Evolutionary conservation across 176 grass and related monocot genomes (phyloP).

Genomic region (Eleusine coracana): DNA sequence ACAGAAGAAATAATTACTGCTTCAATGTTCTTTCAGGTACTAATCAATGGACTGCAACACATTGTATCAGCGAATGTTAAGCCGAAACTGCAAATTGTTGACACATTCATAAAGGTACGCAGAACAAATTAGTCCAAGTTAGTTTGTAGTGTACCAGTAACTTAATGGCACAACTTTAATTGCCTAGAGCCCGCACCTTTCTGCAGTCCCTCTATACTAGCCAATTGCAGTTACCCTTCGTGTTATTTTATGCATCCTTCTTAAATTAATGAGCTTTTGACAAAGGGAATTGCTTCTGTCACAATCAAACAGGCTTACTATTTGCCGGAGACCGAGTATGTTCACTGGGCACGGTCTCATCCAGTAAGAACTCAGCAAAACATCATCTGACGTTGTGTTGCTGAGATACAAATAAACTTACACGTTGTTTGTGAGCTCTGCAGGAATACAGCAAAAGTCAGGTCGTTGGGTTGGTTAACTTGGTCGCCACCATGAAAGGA

Average conservation of each 20-base stretch:
- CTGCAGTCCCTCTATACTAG: background rate
- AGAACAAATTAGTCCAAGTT: background rate
- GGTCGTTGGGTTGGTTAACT: slow-evolving; percentile 81
- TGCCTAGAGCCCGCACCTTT: background rate
- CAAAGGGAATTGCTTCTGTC: slow-evolving; percentile 15
- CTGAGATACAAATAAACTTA: slow-evolving; percentile 2
- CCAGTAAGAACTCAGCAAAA: slow-evolving; percentile 52
- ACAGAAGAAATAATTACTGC: slow-evolving; percentile 14
- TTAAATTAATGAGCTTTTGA: slow-evolving; percentile 13
- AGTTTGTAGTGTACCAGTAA: background rate
- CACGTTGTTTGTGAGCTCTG: slow-evolving; percentile 6
- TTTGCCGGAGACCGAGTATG: slow-evolving; percentile 94
- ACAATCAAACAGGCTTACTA: slow-evolving; percentile 84
- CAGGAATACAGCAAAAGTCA: slow-evolving; percentile 93
- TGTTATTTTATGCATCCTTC: slow-evolving; percentile 14
- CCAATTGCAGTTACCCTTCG: background rate
- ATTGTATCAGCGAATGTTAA: slow-evolving; percentile 86
- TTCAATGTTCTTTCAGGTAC: slow-evolving; percentile 68
- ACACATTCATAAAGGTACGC: slow-evolving; percentile 87
- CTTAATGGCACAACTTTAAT: background rate
- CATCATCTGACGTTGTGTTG: no score
- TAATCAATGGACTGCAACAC: slow-evolving; percentile 94
- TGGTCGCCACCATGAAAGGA: slow-evolving; percentile 92
- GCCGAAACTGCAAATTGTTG: slow-evolving; percentile 89
- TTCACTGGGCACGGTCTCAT: slow-evolving; percentile 96